Percentiles rank a stretch among this genome's conserved stretches.
Evolutionary conservation across 2,329 filamentous ascomycete genomes (phyloP).

Genomic region (Leptographium galeiforme): DNA sequence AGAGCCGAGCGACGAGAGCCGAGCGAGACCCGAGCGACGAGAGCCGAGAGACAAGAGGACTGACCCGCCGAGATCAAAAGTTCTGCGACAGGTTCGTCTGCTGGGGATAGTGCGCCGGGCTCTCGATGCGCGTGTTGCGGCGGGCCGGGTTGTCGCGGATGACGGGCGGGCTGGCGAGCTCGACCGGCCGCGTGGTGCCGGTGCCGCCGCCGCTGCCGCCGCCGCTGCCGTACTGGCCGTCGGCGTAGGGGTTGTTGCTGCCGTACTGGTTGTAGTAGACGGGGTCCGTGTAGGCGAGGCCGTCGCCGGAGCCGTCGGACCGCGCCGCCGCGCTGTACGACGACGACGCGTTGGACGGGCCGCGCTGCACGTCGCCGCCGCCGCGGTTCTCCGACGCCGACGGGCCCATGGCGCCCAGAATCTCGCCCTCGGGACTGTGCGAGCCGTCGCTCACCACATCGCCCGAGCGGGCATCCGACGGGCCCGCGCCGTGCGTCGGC

Average conservation of each 20-base stretch:
- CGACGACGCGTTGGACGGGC: conserved; percentile 89
- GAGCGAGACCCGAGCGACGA: too few relatives aligned
- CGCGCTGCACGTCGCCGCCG: conserved; percentile 62
- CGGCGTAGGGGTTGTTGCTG: conserved; percentile 40
- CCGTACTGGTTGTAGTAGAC: conserved; percentile 48
- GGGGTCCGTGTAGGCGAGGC: conserved; percentile 31
- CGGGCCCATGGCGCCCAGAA: conserved; percentile 70
- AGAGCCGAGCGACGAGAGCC: too few relatives aligned
- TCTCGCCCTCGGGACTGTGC: conserved; percentile 60
- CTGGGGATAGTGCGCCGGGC: conserved; percentile 74
- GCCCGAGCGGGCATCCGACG: conserved; percentile 55
- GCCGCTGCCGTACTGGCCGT: conserved; percentile 20
- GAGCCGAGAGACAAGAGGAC: background rate
- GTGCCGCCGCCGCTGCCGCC: background rate
- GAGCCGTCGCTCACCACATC: conserved; percentile 43
- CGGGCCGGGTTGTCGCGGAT: conserved; percentile 88
- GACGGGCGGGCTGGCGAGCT: conserved; percentile 52
- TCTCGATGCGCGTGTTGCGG: conserved; percentile 90
- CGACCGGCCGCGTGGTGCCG: conserved; percentile 23
- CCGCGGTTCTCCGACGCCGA: conserved; percentile 50
- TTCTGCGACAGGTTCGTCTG: conserved; percentile 96
- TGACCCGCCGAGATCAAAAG: too few relatives aligned
- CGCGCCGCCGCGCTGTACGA: conserved; percentile 75
- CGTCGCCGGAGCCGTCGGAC: conserved; percentile 54
- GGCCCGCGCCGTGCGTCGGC: conserved; percentile 43